These are phyloP conservation scores for Chrysanthemum makinoi DNA, from an alignment of 129 eudicot species.

Conservation along the genomic window DNA sequence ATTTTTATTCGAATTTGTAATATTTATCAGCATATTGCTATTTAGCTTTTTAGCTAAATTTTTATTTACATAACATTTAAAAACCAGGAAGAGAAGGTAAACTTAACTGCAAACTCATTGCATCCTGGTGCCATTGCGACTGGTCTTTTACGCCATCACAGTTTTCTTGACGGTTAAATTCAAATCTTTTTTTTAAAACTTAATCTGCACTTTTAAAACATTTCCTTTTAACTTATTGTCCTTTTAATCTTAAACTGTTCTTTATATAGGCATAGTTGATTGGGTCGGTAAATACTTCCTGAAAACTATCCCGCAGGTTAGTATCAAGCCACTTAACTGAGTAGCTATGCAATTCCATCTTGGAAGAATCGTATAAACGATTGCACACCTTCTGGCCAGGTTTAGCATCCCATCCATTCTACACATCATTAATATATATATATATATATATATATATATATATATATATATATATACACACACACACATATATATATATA, in stretches of 20 bases:
- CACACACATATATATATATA: too few species aligned
- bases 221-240: not conserved
- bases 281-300: conserved; percentile 51
- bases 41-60: conserved; percentile 3
- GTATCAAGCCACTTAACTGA: not conserved
- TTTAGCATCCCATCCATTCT: too few species aligned
- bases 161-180: conserved; percentile 30
- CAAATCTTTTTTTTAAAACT: not conserved
- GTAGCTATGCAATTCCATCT: too few species aligned
- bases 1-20: not conserved
- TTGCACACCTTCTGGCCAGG: too few species aligned
- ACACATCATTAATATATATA: too few species aligned
- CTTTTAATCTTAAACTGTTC: conserved; percentile 13
- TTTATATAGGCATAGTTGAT: conserved; percentile 43
- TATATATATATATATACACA: too few species aligned
- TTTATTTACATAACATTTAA: not conserved
- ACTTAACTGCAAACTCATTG: conserved; percentile 63
- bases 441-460: too few species aligned
- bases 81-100: conserved; percentile 55
- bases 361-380: too few species aligned
- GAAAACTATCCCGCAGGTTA: conserved; percentile 72
- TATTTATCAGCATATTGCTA: not conserved
- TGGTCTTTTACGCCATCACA: conserved; percentile 42
- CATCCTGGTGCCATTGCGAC: conserved; percentile 68
- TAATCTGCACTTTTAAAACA: not conserved